Conservation (phyloP, 2,329 filamentous ascomycete species). For the Fusarium liriodendri region DNA sequence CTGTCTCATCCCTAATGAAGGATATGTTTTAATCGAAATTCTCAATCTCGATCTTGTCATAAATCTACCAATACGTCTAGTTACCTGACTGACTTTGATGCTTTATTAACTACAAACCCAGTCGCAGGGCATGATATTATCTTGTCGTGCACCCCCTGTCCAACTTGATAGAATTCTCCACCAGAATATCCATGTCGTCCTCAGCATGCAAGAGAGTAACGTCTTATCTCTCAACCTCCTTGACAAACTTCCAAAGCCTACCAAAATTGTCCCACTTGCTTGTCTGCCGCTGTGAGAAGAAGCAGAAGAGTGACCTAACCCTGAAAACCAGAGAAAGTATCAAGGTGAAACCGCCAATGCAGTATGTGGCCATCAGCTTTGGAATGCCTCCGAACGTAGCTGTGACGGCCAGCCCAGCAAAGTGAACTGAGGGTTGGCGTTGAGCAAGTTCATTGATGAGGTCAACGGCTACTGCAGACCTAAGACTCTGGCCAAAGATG, state of each 20-base stretch:
- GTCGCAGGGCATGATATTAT: too few species aligned
- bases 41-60: too few species aligned
- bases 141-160: too few species aligned
- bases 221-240: conserved; percentile 47
- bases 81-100: too few species aligned
- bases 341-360: conserved; percentile 50
- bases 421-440: conserved; percentile 35
- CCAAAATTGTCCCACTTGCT: conserved; percentile 59
- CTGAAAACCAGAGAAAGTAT: conserved; percentile 60
- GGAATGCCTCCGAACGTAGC: conserved; percentile 62
- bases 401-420: conserved; percentile 61
- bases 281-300: conserved; percentile 54
- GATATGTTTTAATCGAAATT: too few species aligned
- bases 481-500: conserved; percentile 70
- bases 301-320: conserved; percentile 54
- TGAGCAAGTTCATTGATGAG: conserved; percentile 49
- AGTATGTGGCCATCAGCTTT: conserved; percentile 61
- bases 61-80: too few species aligned
- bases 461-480: conserved; percentile 53
- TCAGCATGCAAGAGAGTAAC: conserved; percentile 58
- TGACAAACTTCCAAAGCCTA: conserved; percentile 49
- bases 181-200: conserved; percentile 59
- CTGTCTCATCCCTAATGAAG: too few species aligned
- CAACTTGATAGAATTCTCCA: conserved; percentile 54
- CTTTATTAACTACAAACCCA: too few species aligned